Evolutionary conservation across 352 stramenopile genomes (phyloP).

Genomic region (Globisporangium takayamanum): DNA sequence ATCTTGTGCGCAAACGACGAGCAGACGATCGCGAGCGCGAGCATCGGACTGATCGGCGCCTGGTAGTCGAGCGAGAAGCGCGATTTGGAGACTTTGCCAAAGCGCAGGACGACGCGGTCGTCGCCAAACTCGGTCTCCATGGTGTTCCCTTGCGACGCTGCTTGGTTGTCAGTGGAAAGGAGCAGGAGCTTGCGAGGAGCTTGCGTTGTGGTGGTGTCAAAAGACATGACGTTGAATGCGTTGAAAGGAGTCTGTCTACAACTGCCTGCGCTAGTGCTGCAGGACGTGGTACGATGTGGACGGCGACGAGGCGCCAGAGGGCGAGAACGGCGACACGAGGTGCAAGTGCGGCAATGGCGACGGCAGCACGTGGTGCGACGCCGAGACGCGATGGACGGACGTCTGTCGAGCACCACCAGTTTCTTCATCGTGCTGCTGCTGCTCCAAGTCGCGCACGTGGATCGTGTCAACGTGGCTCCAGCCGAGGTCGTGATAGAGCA

Average conservation of each 20-base stretch:
- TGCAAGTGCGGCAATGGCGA: slow-evolving; percentile 14
- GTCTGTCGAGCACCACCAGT: neutral
- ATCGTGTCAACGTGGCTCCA: slow-evolving; percentile 41
- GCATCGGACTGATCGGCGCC: slow-evolving; percentile 59
- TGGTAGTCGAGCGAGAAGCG: slow-evolving; percentile 80
- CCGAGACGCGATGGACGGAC: no score
- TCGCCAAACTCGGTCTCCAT: slow-evolving; percentile 47
- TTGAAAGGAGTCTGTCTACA: no score
- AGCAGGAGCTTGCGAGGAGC: no score
- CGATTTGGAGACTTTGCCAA: slow-evolving; percentile 80
- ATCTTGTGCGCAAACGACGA: slow-evolving; percentile 85
- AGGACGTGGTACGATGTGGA: slow-evolving; percentile 15
- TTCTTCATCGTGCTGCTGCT: slow-evolving; percentile 14
- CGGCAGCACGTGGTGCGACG: slow-evolving; percentile 3
- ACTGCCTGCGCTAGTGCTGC: slow-evolving; percentile 2
- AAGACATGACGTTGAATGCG: no score
- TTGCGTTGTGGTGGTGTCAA: no score
- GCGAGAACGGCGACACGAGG: slow-evolving; percentile 17
- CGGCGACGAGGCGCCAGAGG: slow-evolving; percentile 2
- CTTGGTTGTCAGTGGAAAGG: no score
- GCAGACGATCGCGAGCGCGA: slow-evolving; percentile 76
- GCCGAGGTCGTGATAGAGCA: slow-evolving; percentile 51
- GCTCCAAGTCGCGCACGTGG: slow-evolving; percentile 10
- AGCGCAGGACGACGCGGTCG: slow-evolving; percentile 50
- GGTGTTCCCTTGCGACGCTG: slow-evolving; percentile 30